Base-by-base conservation (phyloP, 2,329 filamentous ascomycete genomes). In the Paecilomyces sp. region DNA sequence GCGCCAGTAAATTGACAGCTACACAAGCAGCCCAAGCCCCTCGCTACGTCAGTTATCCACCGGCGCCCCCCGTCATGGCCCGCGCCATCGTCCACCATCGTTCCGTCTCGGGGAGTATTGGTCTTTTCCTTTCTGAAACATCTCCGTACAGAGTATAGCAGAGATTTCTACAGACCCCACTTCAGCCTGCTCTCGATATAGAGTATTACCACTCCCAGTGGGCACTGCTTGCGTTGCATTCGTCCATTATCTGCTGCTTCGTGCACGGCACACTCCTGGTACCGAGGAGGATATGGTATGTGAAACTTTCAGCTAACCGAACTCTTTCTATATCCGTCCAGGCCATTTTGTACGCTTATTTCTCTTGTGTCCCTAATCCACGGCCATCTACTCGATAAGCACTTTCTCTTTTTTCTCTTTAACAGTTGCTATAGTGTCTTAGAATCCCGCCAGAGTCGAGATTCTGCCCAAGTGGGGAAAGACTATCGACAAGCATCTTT, bases 31-130 rank as follows among this genome's bases (percentile, higher is more conserved):
- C 3, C 55, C 25, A 30, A 52, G 52, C 54, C 57, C 57, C 61
- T 61, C 61, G 61, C 60, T 63, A 62, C 60, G 62, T 63, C 62
- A 63, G 61, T 55, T 63, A 58, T 56, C 57, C 59, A 34, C 51
- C 25, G 30, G 22, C 22, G 22, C 22, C 22, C 22, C 22, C 22
- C 22, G 22, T 22, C 15, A 15, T 18, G 30, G 8, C 28, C 55
- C 57, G 31, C 41, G 36, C 36, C 36, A 4, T 41, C 36, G n/a
- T 41, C 36, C 36, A 41, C 36, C 36, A 15, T n/a, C 8, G n/a
- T 41, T n/a, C 36, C 36, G 36, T 41, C 36, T n/a, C 36, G 13
- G n/a, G 36, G 13, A 41, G 36, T 15, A 41, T 41, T n/a, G 36
- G 36, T 12, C 36, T 41, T 12, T n/a, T 41, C n/a, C n/a, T 41